A percentile compares a stretch with the other conserved stretches of the same genome.
Evolutionary conservation across 2,329 filamentous ascomycete species (phyloP).

Genomic region (Pseudocercospora vitis): DNA sequence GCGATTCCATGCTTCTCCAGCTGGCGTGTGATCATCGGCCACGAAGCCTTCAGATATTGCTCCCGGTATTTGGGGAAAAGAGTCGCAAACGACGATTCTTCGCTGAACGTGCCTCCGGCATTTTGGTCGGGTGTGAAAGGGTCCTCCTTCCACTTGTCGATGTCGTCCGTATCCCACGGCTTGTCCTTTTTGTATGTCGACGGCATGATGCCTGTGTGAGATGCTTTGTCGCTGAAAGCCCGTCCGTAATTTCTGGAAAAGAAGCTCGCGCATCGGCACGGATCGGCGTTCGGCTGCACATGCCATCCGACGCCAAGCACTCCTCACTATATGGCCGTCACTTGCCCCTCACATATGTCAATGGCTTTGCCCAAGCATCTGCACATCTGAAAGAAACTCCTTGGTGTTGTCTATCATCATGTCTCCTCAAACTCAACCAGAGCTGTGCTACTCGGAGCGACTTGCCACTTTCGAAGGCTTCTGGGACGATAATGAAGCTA

Average conservation of each 20-base stretch:
- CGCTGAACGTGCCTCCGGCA: constrained; percentile 76
- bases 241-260: constrained; percentile 5
- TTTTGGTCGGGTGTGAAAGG: constrained; percentile 86
- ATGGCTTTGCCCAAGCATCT: neutral
- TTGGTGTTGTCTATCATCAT: constrained; percentile 1
- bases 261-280: constrained; percentile 11
- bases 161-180: constrained; percentile 93
- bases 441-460: constrained; percentile 16
- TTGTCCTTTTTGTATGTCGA: constrained; percentile 88
- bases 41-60: constrained; percentile 86
- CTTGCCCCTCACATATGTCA: no score
- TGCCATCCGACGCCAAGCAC: no score
- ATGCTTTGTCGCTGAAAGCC: constrained; percentile 5
- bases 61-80: constrained; percentile 97
- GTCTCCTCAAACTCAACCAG: constrained; percentile 5
- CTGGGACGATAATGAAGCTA: constrained; percentile 30
- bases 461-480: constrained; percentile 26
- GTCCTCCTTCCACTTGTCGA: constrained; percentile 95
- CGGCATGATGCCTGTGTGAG: constrained; percentile 61
- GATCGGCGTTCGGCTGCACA: no score
- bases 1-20: constrained; percentile 86
- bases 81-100: constrained; percentile 83
- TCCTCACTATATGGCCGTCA: no score
- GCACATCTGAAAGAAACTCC: constrained; percentile 2
- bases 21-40: constrained; percentile 84